phyloP scores from a whole-genome alignment of 495 filamentous ascomycete species.

The Hapsidospora chrysogenum region DNA sequence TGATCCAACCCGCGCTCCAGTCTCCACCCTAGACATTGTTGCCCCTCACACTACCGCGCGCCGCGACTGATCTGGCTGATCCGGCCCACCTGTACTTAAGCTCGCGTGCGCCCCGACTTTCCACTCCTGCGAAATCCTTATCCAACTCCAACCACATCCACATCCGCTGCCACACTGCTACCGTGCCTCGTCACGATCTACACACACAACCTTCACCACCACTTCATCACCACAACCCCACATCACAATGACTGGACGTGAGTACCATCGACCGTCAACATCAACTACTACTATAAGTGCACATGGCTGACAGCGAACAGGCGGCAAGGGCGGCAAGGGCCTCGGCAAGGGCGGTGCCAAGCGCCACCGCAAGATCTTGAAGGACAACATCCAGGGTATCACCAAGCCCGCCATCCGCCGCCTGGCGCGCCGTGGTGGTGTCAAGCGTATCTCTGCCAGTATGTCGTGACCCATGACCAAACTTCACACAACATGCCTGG shows the following conservation, averaged over 20 bases:
- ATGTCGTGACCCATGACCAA: constrained; percentile 16
- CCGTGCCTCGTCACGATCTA: constrained; percentile 1
- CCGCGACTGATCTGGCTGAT: constrained; percentile 2
- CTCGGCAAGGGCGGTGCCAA: constrained; percentile 76
- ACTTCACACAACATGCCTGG: neutral
- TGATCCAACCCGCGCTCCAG: too few relatives aligned
- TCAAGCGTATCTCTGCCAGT: constrained; percentile 99
- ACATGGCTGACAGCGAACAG: constrained; percentile 22
- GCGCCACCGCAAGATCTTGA: constrained; percentile 97
- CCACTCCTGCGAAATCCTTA: neutral
- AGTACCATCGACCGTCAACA: constrained; percentile 29
- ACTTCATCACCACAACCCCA: constrained; percentile 16
- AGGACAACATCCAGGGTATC: constrained; percentile 99
- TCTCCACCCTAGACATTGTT: too few relatives aligned
- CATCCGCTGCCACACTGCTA: constrained; percentile 4
- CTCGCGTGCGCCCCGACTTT: neutral
- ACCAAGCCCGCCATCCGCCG: constrained; percentile 99
- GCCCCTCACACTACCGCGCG: too few relatives aligned
- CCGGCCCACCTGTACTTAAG: constrained; percentile 3
- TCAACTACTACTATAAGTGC: constrained; percentile 1
- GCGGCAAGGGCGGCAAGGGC: constrained; percentile 94
- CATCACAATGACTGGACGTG: constrained; percentile 82
- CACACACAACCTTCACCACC: constrained; percentile 5
- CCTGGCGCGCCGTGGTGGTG: constrained; percentile 98
- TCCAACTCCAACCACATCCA: neutral